These are phyloP conservation scores for Spiromastix sp. DNA, from an alignment of 2,329 filamentous ascomycete genomes.

Conservation along the genomic window DNA sequence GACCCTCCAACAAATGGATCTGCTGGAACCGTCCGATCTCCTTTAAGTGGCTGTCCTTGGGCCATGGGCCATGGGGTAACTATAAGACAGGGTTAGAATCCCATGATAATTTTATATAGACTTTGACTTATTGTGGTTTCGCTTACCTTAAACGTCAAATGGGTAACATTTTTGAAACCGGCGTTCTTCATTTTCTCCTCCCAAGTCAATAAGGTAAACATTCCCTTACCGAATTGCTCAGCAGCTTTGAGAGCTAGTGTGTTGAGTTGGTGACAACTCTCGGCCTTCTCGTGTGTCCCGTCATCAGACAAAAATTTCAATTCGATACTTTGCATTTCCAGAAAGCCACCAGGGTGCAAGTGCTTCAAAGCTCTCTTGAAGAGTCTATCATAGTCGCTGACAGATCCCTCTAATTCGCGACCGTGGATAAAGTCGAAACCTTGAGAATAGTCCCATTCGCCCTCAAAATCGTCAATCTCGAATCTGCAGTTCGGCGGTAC, in stretches of 20 bases:
- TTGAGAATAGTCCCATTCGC: slow-evolving; percentile 16
- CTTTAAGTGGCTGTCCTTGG: too few relatives aligned
- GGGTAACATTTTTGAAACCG: slow-evolving; percentile 42
- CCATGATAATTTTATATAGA: too few relatives aligned
- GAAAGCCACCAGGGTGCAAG: slow-evolving; percentile 26
- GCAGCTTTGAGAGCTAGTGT: slow-evolving; percentile 8
- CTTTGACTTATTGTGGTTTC: too few relatives aligned
- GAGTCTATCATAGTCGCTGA: slow-evolving; percentile 21
- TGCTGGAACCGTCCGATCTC: too few relatives aligned
- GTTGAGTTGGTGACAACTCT: background rate
- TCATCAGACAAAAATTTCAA: slow-evolving; percentile 21
- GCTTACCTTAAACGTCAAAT: background rate
- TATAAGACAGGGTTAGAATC: too few relatives aligned
- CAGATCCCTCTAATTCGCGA: slow-evolving; percentile 12
- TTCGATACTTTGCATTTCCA: slow-evolving; percentile 28
- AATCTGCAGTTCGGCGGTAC: slow-evolving; percentile 20
- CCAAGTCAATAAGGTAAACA: slow-evolving; percentile 26
- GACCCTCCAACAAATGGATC: too few relatives aligned
- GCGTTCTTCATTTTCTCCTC: slow-evolving; percentile 38
- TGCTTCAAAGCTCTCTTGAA: slow-evolving; percentile 22
- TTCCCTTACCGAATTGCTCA: slow-evolving; percentile 21
- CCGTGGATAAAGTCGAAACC: slow-evolving; percentile 18
- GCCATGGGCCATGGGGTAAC: too few relatives aligned
- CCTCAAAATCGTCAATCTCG: slow-evolving; percentile 21
- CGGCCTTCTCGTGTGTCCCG: slow-evolving; percentile 13